Conservation (phyloP, 2,329 filamentous ascomycete species). For the Endoconidiophora laricicola region DNA sequence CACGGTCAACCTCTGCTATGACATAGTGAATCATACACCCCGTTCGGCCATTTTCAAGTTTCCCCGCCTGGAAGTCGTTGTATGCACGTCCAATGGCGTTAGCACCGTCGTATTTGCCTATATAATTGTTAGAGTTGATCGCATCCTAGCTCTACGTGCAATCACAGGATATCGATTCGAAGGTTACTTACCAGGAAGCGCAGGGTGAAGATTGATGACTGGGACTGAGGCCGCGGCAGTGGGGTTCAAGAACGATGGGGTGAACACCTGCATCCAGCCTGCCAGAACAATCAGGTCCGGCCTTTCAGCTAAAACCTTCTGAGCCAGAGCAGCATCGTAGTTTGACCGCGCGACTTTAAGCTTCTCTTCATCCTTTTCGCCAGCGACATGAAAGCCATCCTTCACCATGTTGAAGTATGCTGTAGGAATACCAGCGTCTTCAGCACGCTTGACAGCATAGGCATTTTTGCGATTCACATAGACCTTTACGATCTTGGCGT, state of each 20-base stretch:
- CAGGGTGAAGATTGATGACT: conserved; percentile 70
- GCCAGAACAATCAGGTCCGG: conserved; percentile 67
- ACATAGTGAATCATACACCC: conserved; percentile 88
- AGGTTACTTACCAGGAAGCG: conserved; percentile 16
- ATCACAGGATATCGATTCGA: not conserved
- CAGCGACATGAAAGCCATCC: conserved; percentile 44
- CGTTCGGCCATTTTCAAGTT: conserved; percentile 50
- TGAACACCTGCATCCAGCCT: conserved; percentile 78
- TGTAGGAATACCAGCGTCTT: conserved; percentile 47
- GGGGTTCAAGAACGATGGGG: conserved; percentile 50
- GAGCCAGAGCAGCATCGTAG: conserved; percentile 62
- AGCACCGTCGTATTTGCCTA: conserved; percentile 60
- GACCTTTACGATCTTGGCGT: conserved; percentile 29
- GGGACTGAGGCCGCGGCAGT: conserved; percentile 43
- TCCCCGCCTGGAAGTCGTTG: conserved; percentile 48
- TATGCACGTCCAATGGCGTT: conserved; percentile 65
- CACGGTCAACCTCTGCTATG: conserved; percentile 62
- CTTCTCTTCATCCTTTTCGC: conserved; percentile 41
- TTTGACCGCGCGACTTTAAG: conserved; percentile 41
- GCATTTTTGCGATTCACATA: conserved; percentile 33
- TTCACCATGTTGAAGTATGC: conserved; percentile 68
- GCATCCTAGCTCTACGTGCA: not conserved
- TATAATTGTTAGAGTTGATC: not conserved
- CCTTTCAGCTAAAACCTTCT: conserved; percentile 42
- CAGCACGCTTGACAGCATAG: conserved; percentile 26